Conservation (phyloP, 768 basidiomycete genomes). For the Auriscalpium orientale region DNA sequence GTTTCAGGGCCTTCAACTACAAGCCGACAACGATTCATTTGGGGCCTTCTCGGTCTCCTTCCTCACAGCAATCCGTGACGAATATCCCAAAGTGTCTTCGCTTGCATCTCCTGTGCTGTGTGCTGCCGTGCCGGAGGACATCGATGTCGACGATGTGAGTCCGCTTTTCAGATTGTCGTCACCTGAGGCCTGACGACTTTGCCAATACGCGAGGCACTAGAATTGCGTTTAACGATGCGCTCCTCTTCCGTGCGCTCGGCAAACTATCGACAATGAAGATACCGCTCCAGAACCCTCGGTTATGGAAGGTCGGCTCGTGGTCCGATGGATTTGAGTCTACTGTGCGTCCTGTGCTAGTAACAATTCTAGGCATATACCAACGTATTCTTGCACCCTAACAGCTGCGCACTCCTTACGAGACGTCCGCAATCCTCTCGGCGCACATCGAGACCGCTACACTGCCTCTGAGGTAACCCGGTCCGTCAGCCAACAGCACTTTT, state of each 20-base stretch:
- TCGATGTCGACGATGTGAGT: constrained; percentile 7
- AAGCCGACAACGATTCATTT: constrained; percentile 53
- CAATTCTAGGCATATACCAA: background rate
- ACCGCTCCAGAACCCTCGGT: constrained; percentile 24
- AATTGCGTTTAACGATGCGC: constrained; percentile 53
- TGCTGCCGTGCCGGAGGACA: constrained; percentile 23
- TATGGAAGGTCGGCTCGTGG: constrained; percentile 23
- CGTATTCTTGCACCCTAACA: constrained; percentile 3
- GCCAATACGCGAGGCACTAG: constrained; percentile 30
- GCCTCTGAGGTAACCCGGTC: constrained; percentile 21
- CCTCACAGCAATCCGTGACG: constrained; percentile 56
- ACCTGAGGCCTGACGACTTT: constrained; percentile 9
- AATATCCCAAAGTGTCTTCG: constrained; percentile 54
- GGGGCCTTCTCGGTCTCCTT: constrained; percentile 59
- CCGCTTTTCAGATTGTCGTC: background rate
- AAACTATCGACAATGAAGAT: constrained; percentile 23
- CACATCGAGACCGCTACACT: constrained; percentile 31
- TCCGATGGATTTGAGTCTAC: constrained; percentile 17
- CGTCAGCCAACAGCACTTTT: background rate
- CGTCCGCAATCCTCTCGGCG: constrained; percentile 29
- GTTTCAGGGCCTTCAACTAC: constrained; percentile 59
- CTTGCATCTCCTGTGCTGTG: constrained; percentile 55
- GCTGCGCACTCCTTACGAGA: constrained; percentile 21
- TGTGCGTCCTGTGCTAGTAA: constrained; percentile 13
- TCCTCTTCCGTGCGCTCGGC: constrained; percentile 31